Evolutionary conservation across 139 green algal genomes (phyloP), one percentile per base, ranked within the genome.

Genomic region (Chlorella sorokiniana): DNA sequence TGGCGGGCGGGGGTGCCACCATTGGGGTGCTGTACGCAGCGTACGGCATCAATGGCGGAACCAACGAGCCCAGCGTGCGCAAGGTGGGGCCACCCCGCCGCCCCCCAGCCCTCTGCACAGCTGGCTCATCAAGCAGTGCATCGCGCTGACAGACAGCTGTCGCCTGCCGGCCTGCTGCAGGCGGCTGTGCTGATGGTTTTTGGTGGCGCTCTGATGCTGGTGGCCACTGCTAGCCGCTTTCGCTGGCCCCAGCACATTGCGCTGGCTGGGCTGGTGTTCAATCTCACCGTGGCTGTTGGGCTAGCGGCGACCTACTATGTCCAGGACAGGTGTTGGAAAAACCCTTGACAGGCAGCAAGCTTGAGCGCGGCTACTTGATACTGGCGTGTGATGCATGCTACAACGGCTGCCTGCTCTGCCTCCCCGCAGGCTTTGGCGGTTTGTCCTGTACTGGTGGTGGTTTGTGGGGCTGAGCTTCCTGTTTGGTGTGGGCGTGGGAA

Each of bases 401-500:
- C n/a, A n/a, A n/a, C n/a, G n/a, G n/a, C 35, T 4, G 25, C 27
- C 62, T 33, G 23, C 67, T 1, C 68, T 54, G 7, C 68, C 42
- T 35, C 8, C 5, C 41, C 18, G 70, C 71, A 78, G 71, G 14
- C 48, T 78, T 4, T 78, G 71, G 71, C 33, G 35, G 29, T 78
- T 78, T 48, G 35, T 78, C 33, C 48, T 78, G 7, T 64, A 78
- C 71, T 78, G 71, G 71, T 78, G 71, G 71, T 78, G 71, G 71
- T 78, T 65, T n/a, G 31, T 78, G 2, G 71, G 71, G 20, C 71
- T 78, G 20, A 7, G 45, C 23, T 29, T 78, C 3, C 14, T 67
- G 4, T 78, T 78, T 31, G 42, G 40, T 44, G 71, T 65, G 37
- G n/a, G 22, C 10, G 71, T 65, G 33, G 71, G n/a, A 31, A 65